A percentile compares a stretch with the other conserved stretches of the same genome.
Conservation (phyloP, 352 stramenopile genomes). For the Thalassiosira ordinaria region DNA sequence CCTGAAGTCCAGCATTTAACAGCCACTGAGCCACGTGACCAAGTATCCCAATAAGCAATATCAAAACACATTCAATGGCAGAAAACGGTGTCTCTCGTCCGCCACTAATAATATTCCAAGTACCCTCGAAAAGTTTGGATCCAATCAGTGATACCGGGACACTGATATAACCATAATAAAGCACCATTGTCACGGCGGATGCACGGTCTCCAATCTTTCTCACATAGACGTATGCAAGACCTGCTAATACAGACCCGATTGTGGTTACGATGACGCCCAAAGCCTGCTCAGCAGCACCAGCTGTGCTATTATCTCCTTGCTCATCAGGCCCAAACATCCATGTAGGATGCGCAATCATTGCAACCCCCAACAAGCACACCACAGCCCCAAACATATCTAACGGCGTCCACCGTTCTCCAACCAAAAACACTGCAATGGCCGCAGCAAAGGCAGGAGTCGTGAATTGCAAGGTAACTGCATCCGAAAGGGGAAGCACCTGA, state of each 20-base stretch:
- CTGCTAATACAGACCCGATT: conserved; percentile 37
- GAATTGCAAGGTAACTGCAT: conserved; percentile 62
- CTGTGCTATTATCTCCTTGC: background rate
- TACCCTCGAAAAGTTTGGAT: conserved; percentile 29
- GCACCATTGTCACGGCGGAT: conserved; percentile 50
- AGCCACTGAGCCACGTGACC: background rate
- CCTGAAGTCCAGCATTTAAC: background rate
- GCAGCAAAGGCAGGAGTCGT: conserved; percentile 55
- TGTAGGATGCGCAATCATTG: conserved; percentile 57
- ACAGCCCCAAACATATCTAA: conserved; percentile 56
- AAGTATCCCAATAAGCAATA: background rate
- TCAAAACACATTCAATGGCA: conserved; percentile 31
- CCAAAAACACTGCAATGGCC: conserved; percentile 51
- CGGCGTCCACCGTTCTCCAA: conserved; percentile 42
- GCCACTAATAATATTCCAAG: conserved; percentile 55
- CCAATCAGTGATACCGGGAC: conserved; percentile 41
- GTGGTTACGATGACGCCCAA: conserved; percentile 37
- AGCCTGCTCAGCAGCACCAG: conserved; percentile 7
- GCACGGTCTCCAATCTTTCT: conserved; percentile 49
- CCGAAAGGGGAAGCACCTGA: conserved; percentile 46
- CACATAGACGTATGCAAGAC: conserved; percentile 55
- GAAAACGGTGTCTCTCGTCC: no score
- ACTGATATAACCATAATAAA: conserved; percentile 50
- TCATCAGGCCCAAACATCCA: conserved; percentile 44
- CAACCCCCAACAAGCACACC: conserved; percentile 48